phyloP scores from a whole-genome alignment of 257 asterid species.

The Coffea eugenioides region DNA sequence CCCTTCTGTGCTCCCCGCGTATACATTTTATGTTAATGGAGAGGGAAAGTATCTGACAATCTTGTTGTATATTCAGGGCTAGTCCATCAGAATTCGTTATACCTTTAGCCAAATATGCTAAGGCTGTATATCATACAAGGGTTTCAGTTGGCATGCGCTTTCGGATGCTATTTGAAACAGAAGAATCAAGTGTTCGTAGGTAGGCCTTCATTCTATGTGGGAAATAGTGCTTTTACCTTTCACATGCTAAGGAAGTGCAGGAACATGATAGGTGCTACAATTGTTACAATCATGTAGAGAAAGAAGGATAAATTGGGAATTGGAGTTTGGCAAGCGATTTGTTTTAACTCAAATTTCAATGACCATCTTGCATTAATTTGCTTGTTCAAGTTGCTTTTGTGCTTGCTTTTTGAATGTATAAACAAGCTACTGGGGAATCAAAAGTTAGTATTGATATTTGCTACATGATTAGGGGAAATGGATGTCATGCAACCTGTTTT shows the following conservation, averaged over 20 bases:
- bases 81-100: conserved; percentile 90
- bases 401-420: background rate
- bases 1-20: too few species aligned
- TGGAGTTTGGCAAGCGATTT: background rate
- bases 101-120: conserved; percentile 84
- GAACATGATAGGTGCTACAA: background rate
- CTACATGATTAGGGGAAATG: background rate
- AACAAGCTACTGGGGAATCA: background rate
- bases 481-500: background rate
- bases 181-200: conserved; percentile 93
- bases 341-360: background rate
- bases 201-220: conserved; percentile 28
- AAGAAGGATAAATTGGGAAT: background rate
- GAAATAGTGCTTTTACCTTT: background rate
- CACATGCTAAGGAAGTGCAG: background rate
- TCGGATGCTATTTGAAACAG: conserved; percentile 93
- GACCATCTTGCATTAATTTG: background rate
- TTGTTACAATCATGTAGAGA: background rate
- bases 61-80: conserved; percentile 54
- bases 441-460: background rate
- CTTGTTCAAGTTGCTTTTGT: background rate
- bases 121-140: conserved; percentile 79
- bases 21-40: background rate
- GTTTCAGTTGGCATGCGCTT: conserved; percentile 95
- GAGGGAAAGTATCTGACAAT: conserved; percentile 8